phyloP scores from a whole-genome alignment of 768 basidiomycete genomes.

The Mycena leptocephala region DNA sequence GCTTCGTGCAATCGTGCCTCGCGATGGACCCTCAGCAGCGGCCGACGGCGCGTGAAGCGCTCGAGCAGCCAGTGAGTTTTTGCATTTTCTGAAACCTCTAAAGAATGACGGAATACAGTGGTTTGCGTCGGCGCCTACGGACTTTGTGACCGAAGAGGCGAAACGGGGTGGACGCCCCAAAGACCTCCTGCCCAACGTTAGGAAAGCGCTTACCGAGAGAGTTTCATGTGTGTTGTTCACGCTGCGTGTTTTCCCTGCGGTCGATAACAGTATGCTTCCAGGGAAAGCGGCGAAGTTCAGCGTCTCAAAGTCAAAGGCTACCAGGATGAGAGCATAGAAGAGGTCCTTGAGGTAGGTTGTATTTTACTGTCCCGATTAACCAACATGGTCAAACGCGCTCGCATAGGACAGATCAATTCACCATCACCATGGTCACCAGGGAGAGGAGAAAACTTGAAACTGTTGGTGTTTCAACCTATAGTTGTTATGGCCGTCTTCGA shows the following conservation, averaged over 20 bases:
- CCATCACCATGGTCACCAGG: background rate
- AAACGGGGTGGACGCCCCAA: slow-evolving; percentile 7
- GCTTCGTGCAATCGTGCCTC: background rate
- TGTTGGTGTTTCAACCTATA: slow-evolving; percentile 2
- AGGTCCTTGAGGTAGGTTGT: slow-evolving; percentile 3
- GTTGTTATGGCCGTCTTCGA: slow-evolving; percentile 6
- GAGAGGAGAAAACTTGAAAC: slow-evolving; percentile 3
- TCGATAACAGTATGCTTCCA: slow-evolving; percentile 3
- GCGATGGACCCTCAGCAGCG: background rate
- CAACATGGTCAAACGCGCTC: slow-evolving; percentile 6
- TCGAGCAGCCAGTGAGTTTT: background rate
- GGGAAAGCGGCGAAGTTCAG: slow-evolving; percentile 9
- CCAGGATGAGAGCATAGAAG: slow-evolving; percentile 3
- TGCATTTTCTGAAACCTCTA: slow-evolving; percentile 4
- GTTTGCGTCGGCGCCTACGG: slow-evolving; percentile 5
- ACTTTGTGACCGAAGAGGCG: slow-evolving; percentile 1
- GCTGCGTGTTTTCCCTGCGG: background rate
- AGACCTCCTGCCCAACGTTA: slow-evolving; percentile 12
- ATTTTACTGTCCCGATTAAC: slow-evolving; percentile 1
- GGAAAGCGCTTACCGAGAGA: slow-evolving; percentile 9
- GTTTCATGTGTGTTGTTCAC: slow-evolving; percentile 10
- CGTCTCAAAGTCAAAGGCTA: slow-evolving; percentile 7
- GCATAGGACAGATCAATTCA: slow-evolving; percentile 5
- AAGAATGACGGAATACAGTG: slow-evolving; percentile 7
- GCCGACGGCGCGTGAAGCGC: background rate